Conservation (phyloP, 257 asterid species). For the Nemophila menziesii region DNA sequence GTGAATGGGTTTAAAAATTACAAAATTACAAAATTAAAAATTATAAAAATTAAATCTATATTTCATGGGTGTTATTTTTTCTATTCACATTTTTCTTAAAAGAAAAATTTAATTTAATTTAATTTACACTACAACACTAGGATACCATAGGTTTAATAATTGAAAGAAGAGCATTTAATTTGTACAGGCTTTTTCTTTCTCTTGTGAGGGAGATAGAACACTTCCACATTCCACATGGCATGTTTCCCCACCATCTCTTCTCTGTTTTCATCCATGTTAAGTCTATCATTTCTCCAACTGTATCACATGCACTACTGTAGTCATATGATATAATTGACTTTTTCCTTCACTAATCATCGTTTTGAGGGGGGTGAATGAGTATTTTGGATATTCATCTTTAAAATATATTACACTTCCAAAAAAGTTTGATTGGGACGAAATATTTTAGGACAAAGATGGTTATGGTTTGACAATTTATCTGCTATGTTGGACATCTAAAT, state of each 20-base stretch:
- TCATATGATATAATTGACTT: neutral
- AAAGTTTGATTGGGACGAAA: too few relatives aligned
- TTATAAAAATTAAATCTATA: neutral
- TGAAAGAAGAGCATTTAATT: neutral
- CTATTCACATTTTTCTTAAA: neutral
- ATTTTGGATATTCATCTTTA: neutral
- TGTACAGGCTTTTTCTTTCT: neutral
- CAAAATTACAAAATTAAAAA: too few relatives aligned
- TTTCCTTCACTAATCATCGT: neutral
- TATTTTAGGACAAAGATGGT: neutral
- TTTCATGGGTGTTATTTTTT: neutral
- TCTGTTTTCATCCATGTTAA: neutral
- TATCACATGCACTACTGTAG: neutral
- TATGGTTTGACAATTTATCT: too few relatives aligned
- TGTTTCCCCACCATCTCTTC: neutral
- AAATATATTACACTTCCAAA: neutral
- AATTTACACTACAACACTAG: neutral
- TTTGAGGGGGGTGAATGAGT: too few relatives aligned
- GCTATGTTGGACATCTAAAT: too few relatives aligned
- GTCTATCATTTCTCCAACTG: slow-evolving; percentile 1
- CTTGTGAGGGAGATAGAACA: slow-evolving; percentile 1
- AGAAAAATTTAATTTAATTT: too few relatives aligned
- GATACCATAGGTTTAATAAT: neutral
- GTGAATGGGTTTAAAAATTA: too few relatives aligned
- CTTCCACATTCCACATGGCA: neutral